Evolutionary conservation across 306 rosid genomes (phyloP).

Genomic region (Prunus davidiana): DNA sequence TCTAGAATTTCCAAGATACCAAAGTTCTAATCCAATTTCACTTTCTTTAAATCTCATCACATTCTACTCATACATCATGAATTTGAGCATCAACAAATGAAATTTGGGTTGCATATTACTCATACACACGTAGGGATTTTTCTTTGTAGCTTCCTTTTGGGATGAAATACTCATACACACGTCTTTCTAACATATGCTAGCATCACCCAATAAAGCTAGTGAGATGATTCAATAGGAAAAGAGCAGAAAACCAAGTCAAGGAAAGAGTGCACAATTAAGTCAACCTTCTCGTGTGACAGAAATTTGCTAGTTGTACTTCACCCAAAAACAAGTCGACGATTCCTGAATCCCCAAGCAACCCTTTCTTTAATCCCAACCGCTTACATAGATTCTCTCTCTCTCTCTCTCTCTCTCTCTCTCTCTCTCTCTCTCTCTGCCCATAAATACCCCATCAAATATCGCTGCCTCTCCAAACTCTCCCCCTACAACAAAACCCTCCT

Average conservation of each 20-base stretch:
- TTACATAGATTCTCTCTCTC: conserved; percentile 15
- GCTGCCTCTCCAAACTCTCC: neutral
- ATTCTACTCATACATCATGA: too few species aligned
- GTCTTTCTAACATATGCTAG: too few species aligned
- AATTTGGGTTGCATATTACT: too few species aligned
- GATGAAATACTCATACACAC: too few species aligned
- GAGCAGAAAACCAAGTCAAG: conserved; percentile 2
- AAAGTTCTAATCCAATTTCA: too few species aligned
- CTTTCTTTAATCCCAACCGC: conserved; percentile 21
- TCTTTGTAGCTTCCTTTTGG: too few species aligned
- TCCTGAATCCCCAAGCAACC: conserved; percentile 18
- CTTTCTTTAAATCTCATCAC: too few species aligned
- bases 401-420: conserved; percentile 3
- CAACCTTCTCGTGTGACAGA: conserved; percentile 27
- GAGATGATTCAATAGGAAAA: neutral
- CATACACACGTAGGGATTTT: too few species aligned
- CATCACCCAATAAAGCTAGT: neutral
- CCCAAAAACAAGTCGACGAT: conserved; percentile 20
- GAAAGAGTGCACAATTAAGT: conserved; percentile 18
- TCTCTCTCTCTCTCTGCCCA: conserved; percentile 25
- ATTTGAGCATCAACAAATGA: too few species aligned
- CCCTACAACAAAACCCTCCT: neutral
- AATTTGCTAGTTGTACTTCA: conserved; percentile 30
- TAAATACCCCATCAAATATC: conserved; percentile 36
- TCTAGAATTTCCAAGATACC: too few species aligned